Evolutionary conservation across 2,329 filamentous ascomycete genomes (phyloP), one percentile per base, ranked within the genome.

Genomic region (Epichloe coenophiala): DNA sequence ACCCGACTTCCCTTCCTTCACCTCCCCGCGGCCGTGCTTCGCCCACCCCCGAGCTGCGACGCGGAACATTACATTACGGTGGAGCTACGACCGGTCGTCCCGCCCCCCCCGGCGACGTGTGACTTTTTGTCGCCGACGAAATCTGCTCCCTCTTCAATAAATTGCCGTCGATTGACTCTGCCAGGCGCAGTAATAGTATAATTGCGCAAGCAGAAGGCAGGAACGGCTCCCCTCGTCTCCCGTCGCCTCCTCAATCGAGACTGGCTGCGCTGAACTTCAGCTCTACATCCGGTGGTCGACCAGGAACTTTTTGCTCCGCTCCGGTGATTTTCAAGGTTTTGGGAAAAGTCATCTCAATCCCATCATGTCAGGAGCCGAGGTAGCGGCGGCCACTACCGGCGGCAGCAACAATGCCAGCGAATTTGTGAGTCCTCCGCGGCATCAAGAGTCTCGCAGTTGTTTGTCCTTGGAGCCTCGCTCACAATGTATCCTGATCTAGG

Each of bases 341-440:
- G 19, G 3, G 17, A 17, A 33, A 17, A 15, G 17, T 11, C 12
- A 40, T 48, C 27, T 17, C 19, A 33, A n/a, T 41, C 27, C 35
- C 3, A 33, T 33, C 49, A 68, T 68, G 65, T 68, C 65, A 51
- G 63, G 59, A 48, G 57, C 63, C 46, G 65, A 68, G 50, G 55
- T 59, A 50, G 56, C 60, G 41, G 17, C 17, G 2, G 52, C 63
- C 42, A 57, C 61, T 64, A 59, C 68, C 61, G 62, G 58, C 57
- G 71, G 72, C 55, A 71, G 72, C 63, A 93, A 86, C 70, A 95
- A 88, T 73, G 94, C 89, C 55, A 95, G 89, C 76, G 89, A 95
- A 73, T 95, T 95, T 78, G 89, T 95, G 74, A 75, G 86, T 85
- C 44, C 12, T 39, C 15, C 5, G 23, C 21, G 23, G 6, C 2